Evolutionary conservation across 805 yeast species (phyloP), one percentile per base, ranked within the genome.

Genomic region (Kodamaea fukazawae): DNA sequence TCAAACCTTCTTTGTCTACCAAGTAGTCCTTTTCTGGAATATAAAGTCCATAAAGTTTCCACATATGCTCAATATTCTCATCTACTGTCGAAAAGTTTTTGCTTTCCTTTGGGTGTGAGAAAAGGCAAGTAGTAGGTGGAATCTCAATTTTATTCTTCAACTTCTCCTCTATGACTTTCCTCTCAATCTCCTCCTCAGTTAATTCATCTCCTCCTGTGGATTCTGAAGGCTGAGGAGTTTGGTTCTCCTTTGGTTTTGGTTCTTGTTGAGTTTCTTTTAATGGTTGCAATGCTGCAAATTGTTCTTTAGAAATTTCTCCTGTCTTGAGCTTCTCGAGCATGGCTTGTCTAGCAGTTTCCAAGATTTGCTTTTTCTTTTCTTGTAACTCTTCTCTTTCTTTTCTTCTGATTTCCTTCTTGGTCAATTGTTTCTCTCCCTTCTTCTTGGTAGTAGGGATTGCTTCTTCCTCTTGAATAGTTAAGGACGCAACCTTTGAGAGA

Each of bases 11-110:
- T 35, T 77, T 65, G 57, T 90, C 87, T 0, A 63, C 67, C 34
- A 93, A 69, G 53, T 78, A 89, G 11, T 77, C 72, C 45, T 72
- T 67, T 59, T 93, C 97, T 1, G 99, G 99, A 5, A 93, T 74
- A 46, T 83, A 93, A 31, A 93, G 70, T 1, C 98, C 98, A 60
- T 86, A 96, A 27, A 61, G 67, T 43, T 71, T 73, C 54, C 77
- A 80, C 95, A 93, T 84, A 60, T 93, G 96, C 20, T 70, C 71
- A 22, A 84, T 52, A 40, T 69, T 68, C 20, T 60, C 72, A 4
- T 75, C 78, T 12, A 71, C 47, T 17, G 61, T 55, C 9, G 48
- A 55, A 38, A 70, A 72, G 11, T 46, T 42, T 34, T 61, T 54
- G 28, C 64, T 56, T 20, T 53, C 47, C 30, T 63, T 67, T 8